Evolutionary conservation across 177 flowering plant genomes (phyloP).

Genomic region (Telopea speciosissima): DNA sequence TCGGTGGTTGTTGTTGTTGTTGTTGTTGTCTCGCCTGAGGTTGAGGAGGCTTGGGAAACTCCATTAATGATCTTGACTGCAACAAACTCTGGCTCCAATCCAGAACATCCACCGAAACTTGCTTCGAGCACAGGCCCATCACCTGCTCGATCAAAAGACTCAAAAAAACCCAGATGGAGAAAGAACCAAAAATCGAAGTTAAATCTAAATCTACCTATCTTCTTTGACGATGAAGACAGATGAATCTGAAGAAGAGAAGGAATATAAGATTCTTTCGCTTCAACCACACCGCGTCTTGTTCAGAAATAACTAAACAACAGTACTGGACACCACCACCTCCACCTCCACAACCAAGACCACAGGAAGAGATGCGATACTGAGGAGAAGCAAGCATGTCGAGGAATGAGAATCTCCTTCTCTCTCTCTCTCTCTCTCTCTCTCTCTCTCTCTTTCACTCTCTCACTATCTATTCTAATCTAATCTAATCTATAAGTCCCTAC

Average conservation of each 20-base stretch:
- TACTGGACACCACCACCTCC: background rate
- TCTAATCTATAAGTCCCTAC: no score
- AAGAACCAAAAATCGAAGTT: background rate
- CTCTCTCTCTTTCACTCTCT: constrained; percentile 2
- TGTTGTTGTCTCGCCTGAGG: no score
- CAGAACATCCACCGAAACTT: constrained; percentile 34
- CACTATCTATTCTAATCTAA: constrained; percentile 5
- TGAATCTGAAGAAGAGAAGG: constrained; percentile 20
- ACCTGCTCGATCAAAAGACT: background rate
- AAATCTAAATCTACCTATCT: no score
- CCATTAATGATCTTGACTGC: constrained; percentile 19
- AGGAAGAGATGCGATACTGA: constrained; percentile 22
- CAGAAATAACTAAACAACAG: constrained; percentile 8
- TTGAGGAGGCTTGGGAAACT: constrained; percentile 23
- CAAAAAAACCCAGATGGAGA: background rate
- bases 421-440: constrained; percentile 6
- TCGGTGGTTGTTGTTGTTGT: constrained; percentile 20
- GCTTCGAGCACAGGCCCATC: constrained; percentile 64
- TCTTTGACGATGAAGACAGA: constrained; percentile 19
- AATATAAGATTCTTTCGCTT: constrained; percentile 21
- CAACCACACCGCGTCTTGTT: constrained; percentile 12
- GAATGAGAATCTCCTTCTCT: constrained; percentile 7
- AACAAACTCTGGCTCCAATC: constrained; percentile 33
- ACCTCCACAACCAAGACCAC: background rate
- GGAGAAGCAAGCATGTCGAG: constrained; percentile 41